Conservation (phyloP, 192 early-diverging fungal species). For the Glomus cerebriforme region DNA sequence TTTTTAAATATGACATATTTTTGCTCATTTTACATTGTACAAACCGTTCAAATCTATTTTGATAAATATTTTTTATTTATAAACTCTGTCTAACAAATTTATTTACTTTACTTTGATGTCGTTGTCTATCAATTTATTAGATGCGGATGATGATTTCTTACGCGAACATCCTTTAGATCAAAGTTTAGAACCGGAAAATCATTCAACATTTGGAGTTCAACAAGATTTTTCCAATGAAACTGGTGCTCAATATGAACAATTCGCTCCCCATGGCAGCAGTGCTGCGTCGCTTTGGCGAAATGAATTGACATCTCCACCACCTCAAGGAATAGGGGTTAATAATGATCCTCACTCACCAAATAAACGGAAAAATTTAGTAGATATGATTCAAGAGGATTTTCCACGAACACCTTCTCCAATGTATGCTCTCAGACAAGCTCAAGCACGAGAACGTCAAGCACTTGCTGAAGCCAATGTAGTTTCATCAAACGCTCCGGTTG, state of each 20-base stretch:
- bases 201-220: constrained; percentile 22
- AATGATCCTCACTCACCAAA: constrained; percentile 32
- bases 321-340: constrained; percentile 1
- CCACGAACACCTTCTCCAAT: constrained; percentile 59
- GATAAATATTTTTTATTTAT: too few species aligned
- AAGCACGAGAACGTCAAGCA: constrained; percentile 43
- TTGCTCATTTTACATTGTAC: too few species aligned
- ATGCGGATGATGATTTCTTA: constrained; percentile 30
- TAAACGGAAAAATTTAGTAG: constrained; percentile 34
- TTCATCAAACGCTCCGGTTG: constrained; percentile 37
- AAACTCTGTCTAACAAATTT: background rate
- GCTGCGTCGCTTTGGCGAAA: constrained; percentile 31
- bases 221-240: constrained; percentile 21
- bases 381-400: constrained; percentile 54
- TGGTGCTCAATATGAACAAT: constrained; percentile 20
- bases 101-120: background rate
- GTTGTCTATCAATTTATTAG: background rate
- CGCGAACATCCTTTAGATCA: constrained; percentile 29
- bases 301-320: constrained; percentile 30
- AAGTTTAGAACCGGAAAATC: constrained; percentile 31
- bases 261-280: constrained; percentile 19
- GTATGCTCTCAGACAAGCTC: constrained; percentile 47
- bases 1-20: background rate
- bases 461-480: constrained; percentile 39
- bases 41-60: too few species aligned